Base-by-base conservation (phyloP, 169 alveolate species). In the Plasmodium gaboni region DNA sequence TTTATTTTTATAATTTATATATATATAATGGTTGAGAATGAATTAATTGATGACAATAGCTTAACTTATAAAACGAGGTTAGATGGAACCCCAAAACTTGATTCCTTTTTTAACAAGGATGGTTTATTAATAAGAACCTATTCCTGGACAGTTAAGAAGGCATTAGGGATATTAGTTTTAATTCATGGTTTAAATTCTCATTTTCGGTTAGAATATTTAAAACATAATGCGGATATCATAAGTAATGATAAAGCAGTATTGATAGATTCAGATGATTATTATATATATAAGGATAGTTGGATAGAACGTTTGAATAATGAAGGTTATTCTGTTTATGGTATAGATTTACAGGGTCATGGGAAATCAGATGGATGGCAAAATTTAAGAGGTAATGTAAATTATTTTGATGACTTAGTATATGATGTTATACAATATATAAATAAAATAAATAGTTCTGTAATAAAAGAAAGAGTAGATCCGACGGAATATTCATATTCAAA, bases 281-380 rank as follows among this genome's bases (percentile, higher is more conserved):
- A 53, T 38, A 46, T 69, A 9, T 88, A 91, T 73, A 91, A 88
- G 50, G 94, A 93, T 17, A 60, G 93, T 51, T 91, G 88, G 67
- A 63, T 91, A 8, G 73, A 91, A 44, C 70, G 59, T 50, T 60
- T 91, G 15, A 91, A 91, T 44, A 46, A 87, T 17, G 63, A 88
- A 24, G 91, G 93, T 2, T 91, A 74, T 72, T 65, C 76, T 12
- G 74, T 78, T 24, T 91, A 85, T 55, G 93, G 92, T 7, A 63
- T 91, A 19, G 94, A 91, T 61, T 91, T 51, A 17, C 94, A 91
- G 67, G 48, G 92, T n/a, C 93, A 89, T 28, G 94, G 94, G 19
- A 4, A 53, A 78, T 91, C 94, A 15, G 93, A 88, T 68, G 93
- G 93, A 2, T 17, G 72, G 24, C 6, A 32, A 15, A 93, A 69